phyloP scores from a whole-genome alignment of 2,329 filamentous ascomycete species.

The Aspergillus floridensis region DNA sequence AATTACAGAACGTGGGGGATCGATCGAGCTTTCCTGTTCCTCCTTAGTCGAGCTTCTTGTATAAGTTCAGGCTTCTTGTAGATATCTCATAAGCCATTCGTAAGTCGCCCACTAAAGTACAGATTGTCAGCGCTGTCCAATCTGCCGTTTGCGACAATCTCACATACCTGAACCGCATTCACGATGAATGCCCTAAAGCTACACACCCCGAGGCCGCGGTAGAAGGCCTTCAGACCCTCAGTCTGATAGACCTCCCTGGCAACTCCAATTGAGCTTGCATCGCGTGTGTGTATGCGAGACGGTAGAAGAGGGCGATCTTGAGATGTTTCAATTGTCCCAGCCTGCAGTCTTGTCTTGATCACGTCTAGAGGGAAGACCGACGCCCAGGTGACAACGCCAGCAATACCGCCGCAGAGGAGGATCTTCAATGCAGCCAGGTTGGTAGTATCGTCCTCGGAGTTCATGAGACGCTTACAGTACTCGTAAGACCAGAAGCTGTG shows the following conservation, averaged over 20 bases:
- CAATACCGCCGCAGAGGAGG: constrained; percentile 79
- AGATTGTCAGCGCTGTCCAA: constrained; percentile 10
- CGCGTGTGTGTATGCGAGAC: constrained; percentile 17
- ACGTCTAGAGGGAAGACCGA: constrained; percentile 90
- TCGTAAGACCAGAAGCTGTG: constrained; percentile 84
- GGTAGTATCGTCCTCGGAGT: constrained; percentile 45
- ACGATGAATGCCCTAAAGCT: constrained; percentile 85
- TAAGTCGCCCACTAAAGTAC: constrained; percentile 75
- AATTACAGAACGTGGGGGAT: constrained; percentile 7
- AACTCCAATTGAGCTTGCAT: constrained; percentile 59
- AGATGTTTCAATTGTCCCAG: constrained; percentile 51
- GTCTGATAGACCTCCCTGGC: constrained; percentile 64
- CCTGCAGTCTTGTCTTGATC: constrained; percentile 88
- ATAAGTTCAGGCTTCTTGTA: constrained; percentile 25
- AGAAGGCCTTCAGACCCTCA: constrained; percentile 64
- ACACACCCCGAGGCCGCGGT: constrained; percentile 74
- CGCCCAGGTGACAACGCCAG: constrained; percentile 83
- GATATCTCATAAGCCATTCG: constrained; percentile 72
- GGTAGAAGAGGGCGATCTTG: constrained; percentile 26
- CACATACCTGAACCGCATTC: constrained; percentile 71
- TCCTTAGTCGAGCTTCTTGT: constrained; percentile 10
- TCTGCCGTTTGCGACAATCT: neutral
- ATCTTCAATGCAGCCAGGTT: constrained; percentile 59
- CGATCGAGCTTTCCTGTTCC: neutral
- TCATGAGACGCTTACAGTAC: constrained; percentile 62